Base-by-base conservation (phyloP, 352 stramenopile genomes). In the Pythium grandisporangium region DNA sequence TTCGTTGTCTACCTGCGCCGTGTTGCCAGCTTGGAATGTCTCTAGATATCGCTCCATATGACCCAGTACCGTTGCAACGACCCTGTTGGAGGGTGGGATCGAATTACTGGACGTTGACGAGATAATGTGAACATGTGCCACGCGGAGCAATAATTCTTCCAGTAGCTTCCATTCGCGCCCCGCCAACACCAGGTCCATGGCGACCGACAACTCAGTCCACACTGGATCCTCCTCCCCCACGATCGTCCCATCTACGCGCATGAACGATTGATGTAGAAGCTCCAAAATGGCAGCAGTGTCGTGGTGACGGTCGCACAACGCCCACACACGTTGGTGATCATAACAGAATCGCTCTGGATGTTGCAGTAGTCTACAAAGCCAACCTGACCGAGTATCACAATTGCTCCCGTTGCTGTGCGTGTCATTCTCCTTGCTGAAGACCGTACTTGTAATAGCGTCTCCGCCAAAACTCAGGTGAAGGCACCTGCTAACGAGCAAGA, bases 391-490 rank as follows among this genome's bases (percentile, higher is more conserved):
- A n/a, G n/a, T n/a, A n/a, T n/a, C n/a, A n/a, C n/a, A n/a, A n/a
- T n/a, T n/a, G n/a, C n/a, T n/a, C 16, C 42, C 35, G 22, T 43
- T 45, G 1, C n/a, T 40, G 12, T 52, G 52, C 6, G 30, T 38
- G 7, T 57, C 60, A 6, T 61, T 45, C 1, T 58, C 48, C 26
- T 66, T 47, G 5, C 70, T 61, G 32, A 90, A 90, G 22, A 82
- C 37, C n/a, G 72, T 66, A 6, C 51, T 57, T 2, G 70, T 47
- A 6, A 88, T 57, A 26, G 53, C 63, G 16, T 30, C 43, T 7
- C 61, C 70, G 22, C 48, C 60, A 46, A 87, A 89, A 19, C 70
- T 78, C 19, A 91, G 37, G 4, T 74, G 50, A 33, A 91, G 51
- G 23, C 77, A 91, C 11, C 65, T 58, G 35, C 77, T 64, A 7